A percentile compares a stretch with the other conserved stretches of the same genome.
phyloP scores from a whole-genome alignment of 257 asterid species.

The Marsdenia floribunda region DNA sequence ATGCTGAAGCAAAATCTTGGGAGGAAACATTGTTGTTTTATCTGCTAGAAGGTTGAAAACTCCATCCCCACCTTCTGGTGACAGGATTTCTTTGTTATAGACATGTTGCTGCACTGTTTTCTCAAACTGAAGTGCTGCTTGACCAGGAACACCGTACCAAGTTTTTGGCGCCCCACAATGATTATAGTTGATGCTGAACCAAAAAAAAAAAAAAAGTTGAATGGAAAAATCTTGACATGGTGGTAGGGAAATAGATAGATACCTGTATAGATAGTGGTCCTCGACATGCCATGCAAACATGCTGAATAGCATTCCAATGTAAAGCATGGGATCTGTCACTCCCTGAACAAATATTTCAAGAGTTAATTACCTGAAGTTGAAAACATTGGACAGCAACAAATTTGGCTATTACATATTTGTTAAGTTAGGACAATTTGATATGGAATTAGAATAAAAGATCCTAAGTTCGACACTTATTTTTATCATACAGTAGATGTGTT shows the following conservation, averaged over 20 bases:
- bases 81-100: constrained; percentile 24
- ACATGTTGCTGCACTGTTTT: constrained; percentile 16
- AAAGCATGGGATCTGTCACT: constrained; percentile 42
- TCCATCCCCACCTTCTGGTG: constrained; percentile 24
- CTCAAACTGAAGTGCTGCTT: constrained; percentile 32
- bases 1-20: constrained; percentile 28
- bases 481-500: too few relatives aligned
- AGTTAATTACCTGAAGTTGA: neutral
- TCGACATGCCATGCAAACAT: constrained; percentile 56
- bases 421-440: too few relatives aligned
- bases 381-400: too few relatives aligned
- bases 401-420: too few relatives aligned
- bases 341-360: constrained; percentile 25
- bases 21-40: constrained; percentile 41
- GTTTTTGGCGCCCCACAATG: constrained; percentile 50
- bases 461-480: too few relatives aligned
- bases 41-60: constrained; percentile 30
- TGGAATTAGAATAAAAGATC: too few relatives aligned
- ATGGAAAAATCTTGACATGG: neutral
- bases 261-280: constrained; percentile 47
- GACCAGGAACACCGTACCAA: constrained; percentile 49
- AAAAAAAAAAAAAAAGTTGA: neutral
- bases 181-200: constrained; percentile 37
- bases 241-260: neutral
- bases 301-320: constrained; percentile 46